phyloP scores from a whole-genome alignment of 164 flowering plant species.

The Umbellularia californica region DNA sequence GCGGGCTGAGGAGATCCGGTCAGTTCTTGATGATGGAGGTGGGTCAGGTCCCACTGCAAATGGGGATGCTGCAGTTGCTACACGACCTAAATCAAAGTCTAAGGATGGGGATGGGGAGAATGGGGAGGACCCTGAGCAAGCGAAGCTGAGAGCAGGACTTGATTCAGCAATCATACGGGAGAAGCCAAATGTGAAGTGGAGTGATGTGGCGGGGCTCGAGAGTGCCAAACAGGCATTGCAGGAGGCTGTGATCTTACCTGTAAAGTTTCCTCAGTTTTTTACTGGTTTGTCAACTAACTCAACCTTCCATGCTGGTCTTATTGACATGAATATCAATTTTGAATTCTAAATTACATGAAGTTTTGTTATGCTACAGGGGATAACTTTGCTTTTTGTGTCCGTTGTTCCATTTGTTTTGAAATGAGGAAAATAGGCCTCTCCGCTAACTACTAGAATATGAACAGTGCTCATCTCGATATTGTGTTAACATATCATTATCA shows the following conservation, averaged over 20 bases:
- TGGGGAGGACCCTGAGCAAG: constrained; percentile 87
- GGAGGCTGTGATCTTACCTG: constrained; percentile 95
- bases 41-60: constrained; percentile 69
- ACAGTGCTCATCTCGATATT: not conserved
- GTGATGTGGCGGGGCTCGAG: constrained; percentile 93
- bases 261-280: constrained; percentile 94
- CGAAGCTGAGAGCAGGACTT: constrained; percentile 76
- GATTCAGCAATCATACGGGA: constrained; percentile 91
- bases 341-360: not conserved
- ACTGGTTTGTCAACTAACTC: constrained; percentile 45
- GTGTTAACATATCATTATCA: not conserved
- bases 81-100: constrained; percentile 71
- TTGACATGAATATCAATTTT: not conserved
- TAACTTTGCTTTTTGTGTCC: not conserved
- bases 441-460: not conserved
- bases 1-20: constrained; percentile 97
- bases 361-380: not conserved
- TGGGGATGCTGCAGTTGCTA: constrained; percentile 82
- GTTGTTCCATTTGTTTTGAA: not conserved
- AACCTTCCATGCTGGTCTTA: not conserved
- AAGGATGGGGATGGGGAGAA: constrained; percentile 67
- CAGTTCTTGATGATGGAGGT: constrained; percentile 62
- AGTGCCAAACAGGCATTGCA: constrained; percentile 96
- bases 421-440: not conserved
- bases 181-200: constrained; percentile 97